Percentiles rank a stretch among this genome's conserved stretches.
Conservation (phyloP, 192 early-diverging fungal genomes). For the Backusella tuberculispora region DNA sequence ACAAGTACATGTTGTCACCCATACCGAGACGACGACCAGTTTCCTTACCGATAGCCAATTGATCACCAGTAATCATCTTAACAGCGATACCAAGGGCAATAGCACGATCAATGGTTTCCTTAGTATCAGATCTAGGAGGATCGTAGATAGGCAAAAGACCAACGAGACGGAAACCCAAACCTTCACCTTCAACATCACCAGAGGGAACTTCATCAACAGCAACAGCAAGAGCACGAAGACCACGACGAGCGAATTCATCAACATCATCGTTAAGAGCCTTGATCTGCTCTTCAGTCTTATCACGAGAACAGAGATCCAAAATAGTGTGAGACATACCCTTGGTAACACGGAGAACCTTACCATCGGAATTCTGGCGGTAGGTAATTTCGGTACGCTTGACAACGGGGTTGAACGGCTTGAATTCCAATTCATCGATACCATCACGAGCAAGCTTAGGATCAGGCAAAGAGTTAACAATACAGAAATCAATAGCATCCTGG, state of each 20-base stretch:
- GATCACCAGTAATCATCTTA: conserved; percentile 96
- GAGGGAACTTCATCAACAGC: conserved; percentile 69
- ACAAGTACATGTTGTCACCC: conserved; percentile 74
- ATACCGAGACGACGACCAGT: conserved; percentile 67
- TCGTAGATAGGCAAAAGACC: conserved; percentile 76
- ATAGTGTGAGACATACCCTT: conserved; percentile 78
- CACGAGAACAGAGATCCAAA: conserved; percentile 69
- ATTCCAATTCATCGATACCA: conserved; percentile 69
- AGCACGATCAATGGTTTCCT: conserved; percentile 77
- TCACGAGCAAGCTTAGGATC: conserved; percentile 60
- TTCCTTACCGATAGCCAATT: conserved; percentile 87
- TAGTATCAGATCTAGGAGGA: conserved; percentile 76
- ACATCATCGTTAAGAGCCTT: conserved; percentile 55
- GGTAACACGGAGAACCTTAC: conserved; percentile 65
- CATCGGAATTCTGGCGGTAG: conserved; percentile 65
- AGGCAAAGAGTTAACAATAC: conserved; percentile 65
- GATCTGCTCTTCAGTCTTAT: conserved; percentile 65
- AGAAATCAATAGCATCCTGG: conserved; percentile 82
- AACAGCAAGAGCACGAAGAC: conserved; percentile 75
- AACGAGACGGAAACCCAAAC: conserved; percentile 67
- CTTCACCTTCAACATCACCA: conserved; percentile 63
- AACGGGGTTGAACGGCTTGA: conserved; percentile 75
- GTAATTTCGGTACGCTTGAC: conserved; percentile 78
- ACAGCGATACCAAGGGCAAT: conserved; percentile 75
- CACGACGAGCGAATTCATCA: conserved; percentile 65